phyloP scores from a whole-genome alignment of 345 rosid genomes.

The Arabidopsis thaliana region DNA sequence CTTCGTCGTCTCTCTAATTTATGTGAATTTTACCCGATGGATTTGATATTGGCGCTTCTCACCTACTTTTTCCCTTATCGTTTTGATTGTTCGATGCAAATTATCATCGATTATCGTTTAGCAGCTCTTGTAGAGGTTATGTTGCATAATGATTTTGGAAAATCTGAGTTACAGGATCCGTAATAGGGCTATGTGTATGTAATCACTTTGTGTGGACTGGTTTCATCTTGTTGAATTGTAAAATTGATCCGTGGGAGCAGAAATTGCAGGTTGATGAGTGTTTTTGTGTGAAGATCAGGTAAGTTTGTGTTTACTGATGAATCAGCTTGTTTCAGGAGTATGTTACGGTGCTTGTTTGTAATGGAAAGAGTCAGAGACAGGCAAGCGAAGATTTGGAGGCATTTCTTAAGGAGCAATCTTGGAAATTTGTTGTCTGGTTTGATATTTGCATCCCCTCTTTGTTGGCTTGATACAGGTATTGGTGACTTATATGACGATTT shows the following conservation, averaged over 20 bases:
- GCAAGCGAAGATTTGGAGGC: slow-evolving; percentile 47
- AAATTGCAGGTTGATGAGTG: slow-evolving; percentile 6
- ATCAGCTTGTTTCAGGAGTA: slow-evolving; percentile 43
- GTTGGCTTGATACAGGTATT: background rate
- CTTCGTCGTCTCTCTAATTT: slow-evolving; percentile 15
- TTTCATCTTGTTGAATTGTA: slow-evolving; percentile 6
- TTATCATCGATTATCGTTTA: background rate
- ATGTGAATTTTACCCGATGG: background rate
- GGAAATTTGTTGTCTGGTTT: slow-evolving; percentile 45
- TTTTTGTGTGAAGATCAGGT: background rate
- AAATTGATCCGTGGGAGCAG: background rate
- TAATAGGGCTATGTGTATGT: slow-evolving; percentile 8
- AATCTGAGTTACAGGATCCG: slow-evolving; percentile 1
- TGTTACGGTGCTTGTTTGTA: slow-evolving; percentile 47
- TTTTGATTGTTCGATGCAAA: slow-evolving; percentile 1
- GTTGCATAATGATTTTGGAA: slow-evolving; percentile 1
- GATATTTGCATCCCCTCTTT: slow-evolving; percentile 11
- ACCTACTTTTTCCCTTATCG: too few relatives aligned
- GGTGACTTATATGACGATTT: background rate
- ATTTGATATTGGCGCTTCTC: slow-evolving; percentile 7
- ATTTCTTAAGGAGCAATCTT: slow-evolving; percentile 45
- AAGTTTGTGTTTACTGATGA: slow-evolving; percentile 27
- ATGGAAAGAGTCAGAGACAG: slow-evolving; percentile 48
- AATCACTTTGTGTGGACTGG: slow-evolving; percentile 13
- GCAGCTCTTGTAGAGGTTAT: background rate